Conservation (phyloP, 2,329 filamentous ascomycete genomes). For the Harringtonia lauricola region DNA sequence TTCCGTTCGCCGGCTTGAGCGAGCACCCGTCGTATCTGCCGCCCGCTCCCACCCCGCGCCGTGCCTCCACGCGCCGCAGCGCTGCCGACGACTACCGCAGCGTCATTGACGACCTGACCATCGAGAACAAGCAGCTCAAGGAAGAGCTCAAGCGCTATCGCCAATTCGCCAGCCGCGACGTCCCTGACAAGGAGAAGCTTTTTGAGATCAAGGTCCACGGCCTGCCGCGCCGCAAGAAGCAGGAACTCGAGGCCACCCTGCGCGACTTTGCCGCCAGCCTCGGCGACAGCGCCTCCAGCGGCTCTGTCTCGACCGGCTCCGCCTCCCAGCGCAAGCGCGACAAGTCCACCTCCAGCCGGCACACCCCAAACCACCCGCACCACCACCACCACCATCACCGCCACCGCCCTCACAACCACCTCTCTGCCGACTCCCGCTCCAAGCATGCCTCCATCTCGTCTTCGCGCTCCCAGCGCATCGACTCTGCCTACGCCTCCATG, state of each 20-base stretch:
- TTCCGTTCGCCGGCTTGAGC: not conserved
- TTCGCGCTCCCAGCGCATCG: slow-evolving; percentile 40
- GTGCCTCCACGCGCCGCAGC: slow-evolving; percentile 36
- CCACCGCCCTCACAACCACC: slow-evolving; percentile 10
- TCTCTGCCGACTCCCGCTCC: slow-evolving; percentile 29
- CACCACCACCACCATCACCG: slow-evolving; percentile 16
- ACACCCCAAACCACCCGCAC: not conserved
- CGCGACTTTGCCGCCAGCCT: slow-evolving; percentile 59
- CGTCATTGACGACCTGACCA: slow-evolving; percentile 78
- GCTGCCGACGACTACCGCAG: slow-evolving; percentile 66
- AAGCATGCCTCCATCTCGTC: slow-evolving; percentile 44
- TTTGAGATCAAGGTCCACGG: slow-evolving; percentile 77
- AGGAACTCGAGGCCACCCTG: slow-evolving; percentile 63
- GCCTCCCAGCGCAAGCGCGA: slow-evolving; percentile 30
- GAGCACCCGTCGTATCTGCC: slow-evolving; percentile 1
- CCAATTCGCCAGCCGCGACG: slow-evolving; percentile 47
- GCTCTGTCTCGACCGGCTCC: slow-evolving; percentile 29
- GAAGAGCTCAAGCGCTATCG: slow-evolving; percentile 62
- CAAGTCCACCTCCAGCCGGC: slow-evolving; percentile 20
- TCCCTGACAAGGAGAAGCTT: slow-evolving; percentile 62
- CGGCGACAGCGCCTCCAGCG: slow-evolving; percentile 30
- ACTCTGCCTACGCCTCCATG: slow-evolving; percentile 61
- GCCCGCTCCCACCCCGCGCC: not conserved
- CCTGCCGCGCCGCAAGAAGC: slow-evolving; percentile 59
- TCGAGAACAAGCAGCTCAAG: slow-evolving; percentile 72